phyloP scores from a whole-genome alignment of 257 asterid genomes.

The Nicotiana obtusifolia region DNA sequence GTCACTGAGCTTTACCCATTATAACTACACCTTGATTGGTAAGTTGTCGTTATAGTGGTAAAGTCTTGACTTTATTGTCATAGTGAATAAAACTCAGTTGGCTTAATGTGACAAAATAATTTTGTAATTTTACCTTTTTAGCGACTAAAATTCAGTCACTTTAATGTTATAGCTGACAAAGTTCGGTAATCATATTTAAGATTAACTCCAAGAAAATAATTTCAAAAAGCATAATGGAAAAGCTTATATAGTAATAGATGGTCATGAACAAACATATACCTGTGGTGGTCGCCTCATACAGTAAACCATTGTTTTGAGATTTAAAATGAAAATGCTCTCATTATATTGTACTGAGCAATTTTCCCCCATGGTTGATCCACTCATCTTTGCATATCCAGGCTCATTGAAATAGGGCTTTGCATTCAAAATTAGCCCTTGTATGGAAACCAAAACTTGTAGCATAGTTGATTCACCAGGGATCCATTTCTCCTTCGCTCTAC shows the following conservation, averaged over 20 bases:
- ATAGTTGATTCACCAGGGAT: constrained; percentile 22
- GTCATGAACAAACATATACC: constrained; percentile 5
- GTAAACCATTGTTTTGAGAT: constrained; percentile 27
- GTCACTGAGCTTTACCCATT: neutral
- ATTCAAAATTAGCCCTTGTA: constrained; percentile 32
- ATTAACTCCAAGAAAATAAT: neutral
- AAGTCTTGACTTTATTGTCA: neutral
- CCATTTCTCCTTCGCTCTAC: constrained; percentile 24
- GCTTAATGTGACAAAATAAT: neutral
- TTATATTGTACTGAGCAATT: constrained; percentile 16
- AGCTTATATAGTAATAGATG: neutral
- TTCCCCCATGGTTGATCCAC: constrained; percentile 5
- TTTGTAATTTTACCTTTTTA: neutral
- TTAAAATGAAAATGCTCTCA: constrained; percentile 13
- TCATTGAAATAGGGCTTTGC: constrained; percentile 33
- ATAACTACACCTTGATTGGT: neutral
- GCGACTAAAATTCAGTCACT: neutral
- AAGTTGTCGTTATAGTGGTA: neutral
- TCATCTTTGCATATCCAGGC: constrained; percentile 23
- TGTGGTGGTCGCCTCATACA: constrained; percentile 21
- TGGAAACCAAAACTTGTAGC: constrained; percentile 32
- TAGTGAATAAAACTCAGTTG: neutral
- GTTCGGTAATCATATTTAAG: too few relatives aligned
- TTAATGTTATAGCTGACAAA: too few relatives aligned
- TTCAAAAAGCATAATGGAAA: neutral